phyloP scores from a whole-genome alignment of 208 protist genomes.

The Jaenimonas drosophilae region DNA sequence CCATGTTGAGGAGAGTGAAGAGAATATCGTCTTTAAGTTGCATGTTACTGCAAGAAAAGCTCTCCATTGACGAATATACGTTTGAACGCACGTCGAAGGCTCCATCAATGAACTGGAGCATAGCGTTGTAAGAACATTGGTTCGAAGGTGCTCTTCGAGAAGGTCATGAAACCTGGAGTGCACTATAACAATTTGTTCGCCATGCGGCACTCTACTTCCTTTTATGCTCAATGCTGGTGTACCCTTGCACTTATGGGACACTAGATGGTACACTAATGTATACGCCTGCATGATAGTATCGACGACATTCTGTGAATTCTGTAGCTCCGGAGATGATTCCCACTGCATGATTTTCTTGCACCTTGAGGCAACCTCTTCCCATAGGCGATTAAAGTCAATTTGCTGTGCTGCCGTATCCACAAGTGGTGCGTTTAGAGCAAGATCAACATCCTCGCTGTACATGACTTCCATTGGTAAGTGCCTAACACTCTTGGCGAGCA shows the following conservation, averaged over 20 bases:
- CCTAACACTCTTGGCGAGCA: too few relatives aligned
- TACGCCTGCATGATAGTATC: slow-evolving; percentile 17
- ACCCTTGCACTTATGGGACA: too few relatives aligned
- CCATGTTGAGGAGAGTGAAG: slow-evolving; percentile 20
- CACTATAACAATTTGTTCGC: too few relatives aligned
- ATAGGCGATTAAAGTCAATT: slow-evolving; percentile 20
- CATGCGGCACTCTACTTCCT: too few relatives aligned
- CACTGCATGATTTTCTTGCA: slow-evolving; percentile 22
- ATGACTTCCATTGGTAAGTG: too few relatives aligned
- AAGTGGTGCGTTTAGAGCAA: too few relatives aligned
- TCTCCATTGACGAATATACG: slow-evolving; percentile 23
- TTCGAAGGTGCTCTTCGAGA: too few relatives aligned
- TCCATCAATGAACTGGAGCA: background rate
- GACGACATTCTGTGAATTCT: slow-evolving; percentile 12
- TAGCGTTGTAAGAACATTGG: background rate
- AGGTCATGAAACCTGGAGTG: too few relatives aligned
- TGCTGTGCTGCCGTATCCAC: slow-evolving; percentile 14
- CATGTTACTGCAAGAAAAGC: slow-evolving; percentile 21
- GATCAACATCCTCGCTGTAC: too few relatives aligned
- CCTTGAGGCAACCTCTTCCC: slow-evolving; percentile 15
- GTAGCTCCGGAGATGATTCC: background rate
- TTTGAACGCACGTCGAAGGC: slow-evolving; percentile 5
- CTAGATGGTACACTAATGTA: too few relatives aligned
- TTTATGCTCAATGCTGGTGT: too few relatives aligned
- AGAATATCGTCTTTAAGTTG: slow-evolving; percentile 38